Base-by-base conservation (phyloP, 2,329 filamentous ascomycete genomes). In the Plectosphaerella cucumerina region DNA sequence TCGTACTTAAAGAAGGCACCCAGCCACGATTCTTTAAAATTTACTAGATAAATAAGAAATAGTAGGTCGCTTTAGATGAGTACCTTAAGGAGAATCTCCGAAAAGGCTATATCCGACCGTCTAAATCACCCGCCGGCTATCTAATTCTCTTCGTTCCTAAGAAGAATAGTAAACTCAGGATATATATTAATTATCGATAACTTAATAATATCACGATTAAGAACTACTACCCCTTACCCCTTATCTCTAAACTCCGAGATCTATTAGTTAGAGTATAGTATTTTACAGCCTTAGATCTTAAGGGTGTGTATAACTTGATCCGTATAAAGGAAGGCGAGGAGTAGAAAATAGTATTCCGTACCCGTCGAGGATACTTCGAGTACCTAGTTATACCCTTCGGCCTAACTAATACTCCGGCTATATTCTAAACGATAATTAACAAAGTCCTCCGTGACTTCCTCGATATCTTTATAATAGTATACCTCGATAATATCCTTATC, bases 101-200 rank as follows among this genome's bases (percentile, higher is more conserved):
- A 31, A 59, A 56, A 34, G 54, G 56, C 15, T 56, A 49, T 14
- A 64, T 63, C 26, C 45, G 45, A 14, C 22, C 22, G 3, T 62
- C 42, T 18, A 55, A 26, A 20, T 58, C 42, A 34, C 54, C 48
- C 22, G 53, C 51, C 22, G 56, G 55, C 6, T 43, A 49, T 2
- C 62, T 57, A 11, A 58, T 69, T 5, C 52, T 70, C 0, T 68
- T 70, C 57, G 53, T 65, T 22, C 52, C 47, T 22, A 71, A 69
- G 54, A 59, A 59, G 5, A 58, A 62, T 45, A 53, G 61, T 3
- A 56, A 51, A 8, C 49, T 67, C 9, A 52, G 56, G 18, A 48
- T 72, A 41, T 71, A 56, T 55, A 56, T 71, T 6, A 59, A 72
- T 51, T 73, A 71, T 54, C 45, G 55, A 17, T 26, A 26, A 26